phyloP scores from a whole-genome alignment of 805 yeast genomes.

The Helenozyma rhizophorensis region DNA sequence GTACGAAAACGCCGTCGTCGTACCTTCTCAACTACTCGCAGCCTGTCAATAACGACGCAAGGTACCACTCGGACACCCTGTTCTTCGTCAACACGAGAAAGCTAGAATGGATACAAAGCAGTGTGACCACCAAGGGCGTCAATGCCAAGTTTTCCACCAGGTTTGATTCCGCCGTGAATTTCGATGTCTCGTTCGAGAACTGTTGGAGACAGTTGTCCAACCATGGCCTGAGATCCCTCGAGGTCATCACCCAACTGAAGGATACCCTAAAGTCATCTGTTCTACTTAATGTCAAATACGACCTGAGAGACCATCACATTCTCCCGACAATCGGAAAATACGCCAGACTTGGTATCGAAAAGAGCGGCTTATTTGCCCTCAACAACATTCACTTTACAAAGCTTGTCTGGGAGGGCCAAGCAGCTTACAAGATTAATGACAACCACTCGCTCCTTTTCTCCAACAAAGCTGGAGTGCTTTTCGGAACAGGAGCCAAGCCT shows the following conservation, averaged over 20 bases:
- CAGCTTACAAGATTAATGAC: conserved; percentile 21
- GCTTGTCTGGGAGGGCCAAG: conserved; percentile 35
- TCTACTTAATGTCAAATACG: conserved; percentile 36
- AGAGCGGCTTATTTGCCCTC: conserved; percentile 24
- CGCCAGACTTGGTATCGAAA: conserved; percentile 34
- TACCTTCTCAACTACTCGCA: conserved; percentile 44
- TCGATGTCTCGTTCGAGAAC: conserved; percentile 47
- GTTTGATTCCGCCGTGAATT: conserved; percentile 32
- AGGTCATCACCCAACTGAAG: conserved; percentile 40
- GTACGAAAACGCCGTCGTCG: conserved; percentile 47
- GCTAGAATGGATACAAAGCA: conserved; percentile 47
- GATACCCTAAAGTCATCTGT: conserved; percentile 42
- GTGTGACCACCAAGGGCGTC: conserved; percentile 40
- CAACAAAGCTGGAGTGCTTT: conserved; percentile 31
- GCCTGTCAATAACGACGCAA: conserved; percentile 42
- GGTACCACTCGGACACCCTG: conserved; percentile 35
- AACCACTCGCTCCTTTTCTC: conserved; percentile 22
- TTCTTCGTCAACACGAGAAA: conserved; percentile 40
- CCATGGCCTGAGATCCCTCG: conserved; percentile 24
- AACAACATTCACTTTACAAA: conserved; percentile 35
- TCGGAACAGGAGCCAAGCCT: conserved; percentile 17
- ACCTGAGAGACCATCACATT: conserved; percentile 40
- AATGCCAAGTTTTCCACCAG: conserved; percentile 39
- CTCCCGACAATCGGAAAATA: conserved; percentile 42
- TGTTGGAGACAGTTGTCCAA: conserved; percentile 34